Percentiles rank a stretch among this genome's conserved stretches.
Evolutionary conservation across 2,329 filamentous ascomycete species (phyloP).

Genomic region (Stemphylium lycopersici): DNA sequence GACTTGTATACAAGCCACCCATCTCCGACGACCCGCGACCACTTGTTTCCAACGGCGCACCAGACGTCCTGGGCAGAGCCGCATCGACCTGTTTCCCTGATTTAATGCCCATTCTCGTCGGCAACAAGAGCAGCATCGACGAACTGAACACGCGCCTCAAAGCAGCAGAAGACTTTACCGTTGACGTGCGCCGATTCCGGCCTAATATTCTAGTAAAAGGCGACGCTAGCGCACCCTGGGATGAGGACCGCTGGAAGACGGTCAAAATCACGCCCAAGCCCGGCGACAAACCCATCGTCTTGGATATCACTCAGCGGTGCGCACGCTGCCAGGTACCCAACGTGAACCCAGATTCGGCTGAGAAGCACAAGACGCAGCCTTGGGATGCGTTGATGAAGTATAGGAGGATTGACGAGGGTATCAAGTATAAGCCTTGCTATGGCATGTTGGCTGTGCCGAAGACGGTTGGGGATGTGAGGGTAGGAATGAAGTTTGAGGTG

Average conservation of each 20-base stretch:
- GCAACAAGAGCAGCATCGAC: constrained; percentile 60
- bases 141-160: constrained; percentile 65
- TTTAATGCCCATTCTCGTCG: constrained; percentile 63
- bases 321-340: constrained; percentile 68
- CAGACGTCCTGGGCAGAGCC: constrained; percentile 59
- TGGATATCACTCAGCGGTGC: constrained; percentile 66
- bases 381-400: constrained; percentile 69
- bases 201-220: constrained; percentile 68
- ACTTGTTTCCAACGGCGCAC: constrained; percentile 62
- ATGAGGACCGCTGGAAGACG: constrained; percentile 68
- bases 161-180: constrained; percentile 54
- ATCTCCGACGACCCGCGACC: constrained; percentile 54
- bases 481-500: constrained; percentile 66
- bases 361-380: constrained; percentile 64
- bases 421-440: constrained; percentile 70
- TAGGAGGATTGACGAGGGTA: constrained; percentile 63
- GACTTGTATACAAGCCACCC: constrained; percentile 67
- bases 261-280: constrained; percentile 51
- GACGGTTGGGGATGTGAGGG: constrained; percentile 61
- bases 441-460: constrained; percentile 69
- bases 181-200: constrained; percentile 63
- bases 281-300: constrained; percentile 42
- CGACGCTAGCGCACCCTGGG: constrained; percentile 58
- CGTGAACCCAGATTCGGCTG: constrained; percentile 67
- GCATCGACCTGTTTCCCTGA: constrained; percentile 66